phyloP scores from a whole-genome alignment of 192 early-diverging fungal species.

The Podila clonocystis region DNA sequence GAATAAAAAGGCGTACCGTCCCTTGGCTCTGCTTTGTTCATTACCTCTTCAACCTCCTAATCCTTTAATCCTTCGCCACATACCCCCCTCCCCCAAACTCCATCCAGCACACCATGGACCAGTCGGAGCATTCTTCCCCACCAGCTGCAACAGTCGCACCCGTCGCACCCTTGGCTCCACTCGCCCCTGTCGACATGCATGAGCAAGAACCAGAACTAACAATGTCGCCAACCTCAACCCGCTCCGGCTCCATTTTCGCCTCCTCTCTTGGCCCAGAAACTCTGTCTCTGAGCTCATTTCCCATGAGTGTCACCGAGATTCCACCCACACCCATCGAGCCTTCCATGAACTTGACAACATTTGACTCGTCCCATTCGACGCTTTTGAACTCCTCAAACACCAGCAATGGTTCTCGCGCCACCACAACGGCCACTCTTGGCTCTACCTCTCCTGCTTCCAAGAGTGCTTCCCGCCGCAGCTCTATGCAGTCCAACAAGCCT shows the following conservation, averaged over 20 bases:
- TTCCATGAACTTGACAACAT: background rate
- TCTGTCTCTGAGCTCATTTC: background rate
- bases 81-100: background rate
- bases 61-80: background rate
- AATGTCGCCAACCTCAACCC: constrained; percentile 1
- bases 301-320: background rate
- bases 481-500: background rate
- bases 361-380: background rate
- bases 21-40: too few relatives aligned
- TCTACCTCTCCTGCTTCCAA: background rate
- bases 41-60: background rate
- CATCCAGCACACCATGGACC: constrained; percentile 1
- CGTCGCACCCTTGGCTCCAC: background rate
- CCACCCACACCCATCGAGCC: background rate
- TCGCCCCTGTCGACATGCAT: background rate
- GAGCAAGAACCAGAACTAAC: background rate
- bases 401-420: background rate
- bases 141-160: background rate
- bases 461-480: constrained; percentile 1
- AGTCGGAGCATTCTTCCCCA: background rate
- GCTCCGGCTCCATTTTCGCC: background rate
- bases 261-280: background rate
- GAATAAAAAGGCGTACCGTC: too few relatives aligned
- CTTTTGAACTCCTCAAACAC: background rate
- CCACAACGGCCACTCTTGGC: background rate